Evolutionary conservation across 2,329 filamentous ascomycete genomes (phyloP).

Genomic region (Daldinia eschscholtzii): DNA sequence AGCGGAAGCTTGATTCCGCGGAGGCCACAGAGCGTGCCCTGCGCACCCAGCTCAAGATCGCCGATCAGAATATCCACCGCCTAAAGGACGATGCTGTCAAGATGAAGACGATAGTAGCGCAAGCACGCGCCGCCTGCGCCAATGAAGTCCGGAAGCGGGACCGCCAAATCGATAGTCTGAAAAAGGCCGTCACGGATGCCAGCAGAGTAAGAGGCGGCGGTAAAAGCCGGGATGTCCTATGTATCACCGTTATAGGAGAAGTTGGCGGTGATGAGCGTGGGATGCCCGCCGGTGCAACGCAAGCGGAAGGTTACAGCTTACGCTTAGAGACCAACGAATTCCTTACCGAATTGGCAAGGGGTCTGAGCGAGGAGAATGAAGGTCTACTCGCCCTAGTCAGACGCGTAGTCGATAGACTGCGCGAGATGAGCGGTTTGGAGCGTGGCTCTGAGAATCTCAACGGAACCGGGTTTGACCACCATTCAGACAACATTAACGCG

Average conservation of each 20-base stretch:
- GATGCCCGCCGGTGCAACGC: constrained; percentile 48
- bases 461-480: constrained; percentile 46
- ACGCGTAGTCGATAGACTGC: constrained; percentile 77
- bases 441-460: constrained; percentile 46
- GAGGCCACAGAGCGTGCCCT: constrained; percentile 79
- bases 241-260: constrained; percentile 69
- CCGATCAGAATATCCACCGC: constrained; percentile 79
- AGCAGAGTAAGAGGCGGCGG: constrained; percentile 71
- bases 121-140: constrained; percentile 87
- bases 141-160: constrained; percentile 94
- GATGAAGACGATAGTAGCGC: constrained; percentile 82
- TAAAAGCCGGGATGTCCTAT: constrained; percentile 67
- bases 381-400: constrained; percentile 78
- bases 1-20: constrained; percentile 67
- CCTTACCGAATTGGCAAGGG: constrained; percentile 84
- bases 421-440: constrained; percentile 74
- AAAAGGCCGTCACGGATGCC: constrained; percentile 84
- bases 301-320: constrained; percentile 74
- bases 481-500: constrained; percentile 31
- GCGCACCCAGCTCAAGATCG: constrained; percentile 76
- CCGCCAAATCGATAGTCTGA: constrained; percentile 87
- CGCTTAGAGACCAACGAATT: constrained; percentile 92
- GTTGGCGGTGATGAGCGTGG: constrained; percentile 59
- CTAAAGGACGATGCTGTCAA: constrained; percentile 86
- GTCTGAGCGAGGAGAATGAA: constrained; percentile 93